Evolutionary conservation across 805 yeast genomes (phyloP), one percentile per base, ranked within the genome.

Genomic region (Candida manassasensis): DNA sequence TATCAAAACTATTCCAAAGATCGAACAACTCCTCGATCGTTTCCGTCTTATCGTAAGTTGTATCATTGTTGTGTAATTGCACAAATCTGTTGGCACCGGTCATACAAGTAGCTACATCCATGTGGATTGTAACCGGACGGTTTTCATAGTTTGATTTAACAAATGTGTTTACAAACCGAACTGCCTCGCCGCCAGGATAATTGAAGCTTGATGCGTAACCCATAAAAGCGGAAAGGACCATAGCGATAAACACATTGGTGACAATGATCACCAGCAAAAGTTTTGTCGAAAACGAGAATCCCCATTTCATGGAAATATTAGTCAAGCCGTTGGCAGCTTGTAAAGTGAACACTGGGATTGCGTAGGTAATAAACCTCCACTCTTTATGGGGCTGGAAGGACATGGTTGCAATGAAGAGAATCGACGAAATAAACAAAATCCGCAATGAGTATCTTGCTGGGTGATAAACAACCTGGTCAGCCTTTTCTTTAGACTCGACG

Each of bases 381-480:
- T 90, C 97, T 54, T 90, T 90, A 49, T 90, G 97, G 3, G 93
- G 88, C 56, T 84, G 93, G 34, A 81, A 55, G 0, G 96, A 87
- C 72, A 88, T 71, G 4, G 77, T 48, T 2, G 63, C 41, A n/a
- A 88, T 68, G 50, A 66, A 89, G 11, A 74, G 34, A 1, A 79
- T 27, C 0, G 83, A 61, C 1, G 86, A 64, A 12, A 73, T 40
- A 2, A 74, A 66, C 18, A 80, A 50, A 4, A 79, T 57, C 27
- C 73, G 69, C 32, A 67, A 44, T 3, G 69, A 58, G 41, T 64
- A 47, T 39, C 37, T 54, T 22, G 61, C 61, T 21, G 55, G 63
- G 32, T 58, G 57, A 13, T 38, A 31, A 15, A 45, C 36, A 57
- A 40, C 12, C 4, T 42, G 44, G 26, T 46, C 38, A 59, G 38